Evolutionary conservation across 1,284 basidiomycete species (phyloP), one percentile per base, ranked within the genome.

Genomic region (Entoloma clypeatum): DNA sequence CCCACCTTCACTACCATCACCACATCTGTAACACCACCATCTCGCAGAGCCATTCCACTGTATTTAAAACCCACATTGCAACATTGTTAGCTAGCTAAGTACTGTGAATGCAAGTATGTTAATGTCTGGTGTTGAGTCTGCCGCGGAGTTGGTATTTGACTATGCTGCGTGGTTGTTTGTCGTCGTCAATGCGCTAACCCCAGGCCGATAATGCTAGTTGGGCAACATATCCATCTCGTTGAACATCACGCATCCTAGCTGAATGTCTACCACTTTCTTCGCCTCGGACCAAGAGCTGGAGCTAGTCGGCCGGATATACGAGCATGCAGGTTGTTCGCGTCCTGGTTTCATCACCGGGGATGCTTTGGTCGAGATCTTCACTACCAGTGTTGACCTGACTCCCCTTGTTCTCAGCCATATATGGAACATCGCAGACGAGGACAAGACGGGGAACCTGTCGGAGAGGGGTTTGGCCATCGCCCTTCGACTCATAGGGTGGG

Each of bases 401-500:
- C 52, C 47, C 18, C 32, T 36, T 18, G 40, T 55, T 19, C 45
- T 63, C 13, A 46, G 57, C 7, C 49, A 51, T 18, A 58, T 59
- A 36, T 64, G 62, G 62, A 50, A 52, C 19, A 43, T 60, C 26
- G 56, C 55, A 13, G 58, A 58, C 22, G 47, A 48, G 27, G 51
- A 55, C 24, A 52, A 50, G n/a, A 53, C 41, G 25, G 59, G 55
- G 6, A 45, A 53, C 41, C 47, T 62, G n/a, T 52, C 59, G 17
- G 49, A 48, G 23, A 47, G 48, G 26, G 61, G 62, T 27, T 35
- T 64, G 13, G 55, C 56, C 10, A 52, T 61, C 24, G 61, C 62
- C 9, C 46, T 67, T 34, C 49, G 64, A 32, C 47, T 65, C 27
- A 62, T 67, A 47, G 62, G 62, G n/a, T 64, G 64, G 64, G 60